phyloP scores from a whole-genome alignment of 768 basidiomycete genomes.

The Dictyophora rubrovolvata region DNA sequence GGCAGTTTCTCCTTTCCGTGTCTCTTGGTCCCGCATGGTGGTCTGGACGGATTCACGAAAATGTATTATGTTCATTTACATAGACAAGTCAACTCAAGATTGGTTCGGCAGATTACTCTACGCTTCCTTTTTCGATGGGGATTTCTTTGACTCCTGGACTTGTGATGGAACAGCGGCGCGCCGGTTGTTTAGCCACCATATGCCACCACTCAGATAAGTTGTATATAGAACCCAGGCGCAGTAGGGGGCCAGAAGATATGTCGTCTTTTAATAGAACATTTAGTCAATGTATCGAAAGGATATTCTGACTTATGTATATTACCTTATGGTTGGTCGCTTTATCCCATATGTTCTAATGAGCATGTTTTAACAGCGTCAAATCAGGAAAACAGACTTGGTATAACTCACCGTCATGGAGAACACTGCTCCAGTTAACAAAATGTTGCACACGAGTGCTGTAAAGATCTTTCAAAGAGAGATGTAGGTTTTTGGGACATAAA shows the following conservation, averaged over 20 bases:
- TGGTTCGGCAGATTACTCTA: not conserved
- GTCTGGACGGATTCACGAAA: constrained; percentile 35
- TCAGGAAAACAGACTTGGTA: not conserved
- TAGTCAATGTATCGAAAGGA: not conserved
- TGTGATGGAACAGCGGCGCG: constrained; percentile 8
- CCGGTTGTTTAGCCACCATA: constrained; percentile 43
- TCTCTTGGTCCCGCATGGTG: constrained; percentile 63
- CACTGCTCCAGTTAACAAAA: constrained; percentile 41
- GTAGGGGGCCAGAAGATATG: constrained; percentile 53
- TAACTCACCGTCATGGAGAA: constrained; percentile 48
- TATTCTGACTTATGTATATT: not conserved
- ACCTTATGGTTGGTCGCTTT: constrained; percentile 2
- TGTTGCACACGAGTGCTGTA: constrained; percentile 44
- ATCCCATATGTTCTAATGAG: not conserved
- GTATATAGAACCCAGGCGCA: constrained; percentile 57
- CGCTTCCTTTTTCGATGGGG: constrained; percentile 1
- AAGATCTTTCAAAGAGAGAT: constrained; percentile 29
- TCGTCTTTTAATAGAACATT: constrained; percentile 23
- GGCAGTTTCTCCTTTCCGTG: constrained; percentile 60
- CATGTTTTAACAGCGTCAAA: not conserved
- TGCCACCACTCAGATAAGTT: constrained; percentile 59
- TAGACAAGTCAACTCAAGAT: not conserved
- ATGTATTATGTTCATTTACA: constrained; percentile 40
- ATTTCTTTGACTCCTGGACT: not conserved
- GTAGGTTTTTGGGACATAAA: not conserved